Percentiles rank a stretch among this genome's conserved stretches.
phyloP scores from a whole-genome alignment of 2,329 filamentous ascomycete genomes.

The Paecilomyces formosus region DNA sequence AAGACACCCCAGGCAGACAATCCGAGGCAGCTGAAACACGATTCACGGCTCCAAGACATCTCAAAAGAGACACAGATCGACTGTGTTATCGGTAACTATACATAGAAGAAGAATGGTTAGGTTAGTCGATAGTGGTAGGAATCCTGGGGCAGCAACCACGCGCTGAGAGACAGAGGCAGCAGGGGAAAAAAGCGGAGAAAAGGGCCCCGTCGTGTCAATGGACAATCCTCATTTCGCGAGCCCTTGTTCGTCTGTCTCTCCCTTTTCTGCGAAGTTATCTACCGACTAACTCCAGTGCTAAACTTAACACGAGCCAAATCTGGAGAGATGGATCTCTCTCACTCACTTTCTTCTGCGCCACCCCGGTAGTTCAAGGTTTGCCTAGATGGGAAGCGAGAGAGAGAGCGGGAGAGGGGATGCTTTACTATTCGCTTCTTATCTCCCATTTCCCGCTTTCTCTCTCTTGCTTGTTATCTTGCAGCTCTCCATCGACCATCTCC shows the following conservation, averaged over 20 bases:
- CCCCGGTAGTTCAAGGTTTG: too few relatives aligned
- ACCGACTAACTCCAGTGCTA: too few relatives aligned
- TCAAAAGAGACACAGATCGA: neutral
- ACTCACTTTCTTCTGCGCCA: too few relatives aligned
- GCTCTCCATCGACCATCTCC: neutral
- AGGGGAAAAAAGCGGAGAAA: neutral
- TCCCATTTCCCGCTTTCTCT: neutral
- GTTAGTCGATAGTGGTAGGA: too few relatives aligned
- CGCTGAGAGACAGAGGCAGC: neutral
- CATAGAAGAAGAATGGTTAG: too few relatives aligned
- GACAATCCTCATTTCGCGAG: neutral
- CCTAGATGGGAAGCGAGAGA: too few relatives aligned
- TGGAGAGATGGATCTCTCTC: too few relatives aligned
- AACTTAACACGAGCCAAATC: too few relatives aligned
- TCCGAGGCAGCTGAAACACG: neutral
- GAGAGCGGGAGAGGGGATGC: too few relatives aligned
- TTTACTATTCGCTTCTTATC: neutral
- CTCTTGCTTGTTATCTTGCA: neutral
- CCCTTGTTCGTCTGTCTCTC: neutral
- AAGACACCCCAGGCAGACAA: neutral
- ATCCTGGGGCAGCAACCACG: neutral
- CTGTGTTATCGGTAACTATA: neutral
- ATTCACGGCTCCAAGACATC: neutral
- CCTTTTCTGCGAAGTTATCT: neutral
- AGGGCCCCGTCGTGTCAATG: neutral